phyloP scores from a whole-genome alignment of 148 eudicot genomes.

The Bassia scoparia region DNA sequence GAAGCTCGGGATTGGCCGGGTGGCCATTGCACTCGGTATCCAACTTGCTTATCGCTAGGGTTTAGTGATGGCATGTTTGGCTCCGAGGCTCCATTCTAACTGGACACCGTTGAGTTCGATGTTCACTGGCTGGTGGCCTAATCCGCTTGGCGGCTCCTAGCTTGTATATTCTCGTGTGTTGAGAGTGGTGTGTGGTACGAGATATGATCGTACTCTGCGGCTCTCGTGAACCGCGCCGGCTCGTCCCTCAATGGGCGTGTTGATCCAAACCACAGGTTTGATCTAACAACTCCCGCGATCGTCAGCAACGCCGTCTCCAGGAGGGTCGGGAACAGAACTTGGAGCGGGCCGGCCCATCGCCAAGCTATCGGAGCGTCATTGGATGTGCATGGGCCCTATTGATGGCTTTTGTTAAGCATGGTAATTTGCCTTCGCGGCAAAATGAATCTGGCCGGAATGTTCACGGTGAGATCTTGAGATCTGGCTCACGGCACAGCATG shows the following conservation, averaged over 20 bases:
- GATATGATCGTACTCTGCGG: constrained; percentile 86
- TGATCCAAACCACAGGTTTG: constrained; percentile 75
- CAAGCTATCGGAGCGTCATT: constrained; percentile 37
- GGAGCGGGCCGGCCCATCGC: constrained; percentile 65
- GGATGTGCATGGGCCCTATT: constrained; percentile 38
- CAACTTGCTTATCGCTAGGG: constrained; percentile 40
- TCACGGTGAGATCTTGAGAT: constrained; percentile 45
- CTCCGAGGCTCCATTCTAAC: constrained; percentile 45
- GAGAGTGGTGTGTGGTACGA: constrained; percentile 98
- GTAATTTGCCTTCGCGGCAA: constrained; percentile 44
- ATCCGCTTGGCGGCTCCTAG: constrained; percentile 64
- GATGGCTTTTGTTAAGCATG: constrained; percentile 53
- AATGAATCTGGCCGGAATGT: constrained; percentile 56
- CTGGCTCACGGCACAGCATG: constrained; percentile 57
- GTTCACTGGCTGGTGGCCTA: constrained; percentile 69
- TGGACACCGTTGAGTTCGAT: constrained; percentile 60
- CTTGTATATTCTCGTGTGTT: constrained; percentile 65
- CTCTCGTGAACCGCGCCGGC: constrained; percentile 50
- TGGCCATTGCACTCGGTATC: constrained; percentile 64
- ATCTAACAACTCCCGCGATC: constrained; percentile 71
- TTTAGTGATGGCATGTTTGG: constrained; percentile 50
- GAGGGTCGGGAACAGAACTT: constrained; percentile 72
- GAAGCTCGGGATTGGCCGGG: constrained; percentile 55
- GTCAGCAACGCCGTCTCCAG: constrained; percentile 67
- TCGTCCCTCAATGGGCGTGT: constrained; percentile 76